Conservation (phyloP, 352 stramenopile genomes). For the Globisporangium barbulae region DNA sequence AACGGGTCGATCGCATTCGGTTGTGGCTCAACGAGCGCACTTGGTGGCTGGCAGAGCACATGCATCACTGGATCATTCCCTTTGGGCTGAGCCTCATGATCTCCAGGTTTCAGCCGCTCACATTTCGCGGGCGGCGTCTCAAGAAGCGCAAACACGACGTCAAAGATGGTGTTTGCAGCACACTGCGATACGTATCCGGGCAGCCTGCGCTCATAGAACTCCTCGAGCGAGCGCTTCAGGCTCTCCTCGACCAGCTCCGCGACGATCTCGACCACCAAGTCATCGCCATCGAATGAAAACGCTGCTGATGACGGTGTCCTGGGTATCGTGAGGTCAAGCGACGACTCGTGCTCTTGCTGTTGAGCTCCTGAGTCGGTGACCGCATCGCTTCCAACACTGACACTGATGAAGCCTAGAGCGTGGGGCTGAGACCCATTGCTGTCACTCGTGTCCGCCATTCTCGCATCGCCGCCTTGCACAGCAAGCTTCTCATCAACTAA, state of each 20-base stretch:
- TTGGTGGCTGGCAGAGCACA: background rate
- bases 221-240: slow-evolving; percentile 21
- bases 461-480: slow-evolving; percentile 5
- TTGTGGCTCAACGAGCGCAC: background rate
- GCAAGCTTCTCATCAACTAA: background rate
- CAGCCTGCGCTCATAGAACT: slow-evolving; percentile 25
- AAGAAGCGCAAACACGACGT: slow-evolving; percentile 10
- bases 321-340: too few species aligned
- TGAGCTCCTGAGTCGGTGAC: background rate
- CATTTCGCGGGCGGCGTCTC: background rate
- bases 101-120: background rate
- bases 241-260: slow-evolving; percentile 22
- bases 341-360: background rate
- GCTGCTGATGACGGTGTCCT: background rate
- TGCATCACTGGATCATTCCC: slow-evolving; percentile 4
- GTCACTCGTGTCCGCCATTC: background rate
- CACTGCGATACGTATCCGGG: slow-evolving; percentile 24
- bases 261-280: slow-evolving; percentile 16
- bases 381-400: background rate
- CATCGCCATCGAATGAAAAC: slow-evolving; percentile 11
- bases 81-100: background rate
- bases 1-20: slow-evolving; percentile 11
- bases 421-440: background rate
- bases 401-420: background rate
- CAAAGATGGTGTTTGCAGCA: slow-evolving; percentile 20